These are phyloP conservation scores for Syncephalastrum contaminatum DNA, from an alignment of 371 early-diverging fungal species.

Conservation along the genomic window DNA sequence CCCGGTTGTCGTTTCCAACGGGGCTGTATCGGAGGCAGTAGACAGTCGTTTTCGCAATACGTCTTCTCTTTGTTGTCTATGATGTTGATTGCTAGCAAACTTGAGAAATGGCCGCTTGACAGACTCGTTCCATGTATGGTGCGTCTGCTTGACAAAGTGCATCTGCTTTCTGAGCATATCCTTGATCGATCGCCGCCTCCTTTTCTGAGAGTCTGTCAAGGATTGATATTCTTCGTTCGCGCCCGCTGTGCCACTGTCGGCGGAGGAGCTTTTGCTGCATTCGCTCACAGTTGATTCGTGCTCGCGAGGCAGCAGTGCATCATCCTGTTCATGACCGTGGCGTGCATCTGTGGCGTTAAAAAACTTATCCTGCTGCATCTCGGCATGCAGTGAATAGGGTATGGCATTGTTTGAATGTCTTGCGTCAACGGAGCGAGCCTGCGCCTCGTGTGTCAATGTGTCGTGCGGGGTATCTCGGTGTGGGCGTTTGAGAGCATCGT, in stretches of 20 bases:
- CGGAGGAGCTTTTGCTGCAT: no score
- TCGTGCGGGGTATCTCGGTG: neutral
- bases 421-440: neutral
- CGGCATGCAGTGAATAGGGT: neutral
- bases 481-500: neutral
- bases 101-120: constrained; percentile 13
- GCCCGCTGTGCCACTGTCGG: neutral
- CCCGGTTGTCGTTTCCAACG: neutral
- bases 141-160: constrained; percentile 13
- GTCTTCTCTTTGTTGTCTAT: constrained; percentile 1
- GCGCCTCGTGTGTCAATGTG: neutral
- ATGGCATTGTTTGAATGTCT: neutral
- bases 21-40: no score
- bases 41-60: no score
- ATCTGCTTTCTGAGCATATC: constrained; percentile 10
- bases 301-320: no score
- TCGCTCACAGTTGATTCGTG: no score
- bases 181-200: neutral
- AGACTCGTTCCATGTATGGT: constrained; percentile 15
- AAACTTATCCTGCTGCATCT: no score
- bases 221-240: neutral
- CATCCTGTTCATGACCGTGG: no score
- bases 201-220: constrained; percentile 4
- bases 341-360: no score
- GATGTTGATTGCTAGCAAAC: neutral